Evolutionary conservation across 2,329 filamentous ascomycete species (phyloP).

Genomic region (Grosmannia clavigera): DNA sequence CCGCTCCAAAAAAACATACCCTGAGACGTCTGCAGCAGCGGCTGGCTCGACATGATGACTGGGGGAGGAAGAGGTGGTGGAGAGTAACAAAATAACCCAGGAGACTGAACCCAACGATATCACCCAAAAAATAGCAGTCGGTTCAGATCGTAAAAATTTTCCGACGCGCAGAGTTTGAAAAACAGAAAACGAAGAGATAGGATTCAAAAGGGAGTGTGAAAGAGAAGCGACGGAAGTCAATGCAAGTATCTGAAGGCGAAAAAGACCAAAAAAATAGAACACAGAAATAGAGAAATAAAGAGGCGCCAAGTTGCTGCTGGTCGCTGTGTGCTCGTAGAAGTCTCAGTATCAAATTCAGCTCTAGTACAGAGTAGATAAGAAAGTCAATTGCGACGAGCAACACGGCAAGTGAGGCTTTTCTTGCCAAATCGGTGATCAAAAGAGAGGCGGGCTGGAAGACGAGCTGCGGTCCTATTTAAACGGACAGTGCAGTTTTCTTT

Average conservation of each 20-base stretch:
- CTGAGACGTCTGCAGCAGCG: slow-evolving; percentile 85
- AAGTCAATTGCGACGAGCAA: not conserved
- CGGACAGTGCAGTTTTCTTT: not conserved
- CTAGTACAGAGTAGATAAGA: not conserved
- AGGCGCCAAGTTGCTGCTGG: not conserved
- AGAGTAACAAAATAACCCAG: not conserved
- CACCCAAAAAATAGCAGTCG: not conserved
- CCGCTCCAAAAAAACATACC: slow-evolving; percentile 39
- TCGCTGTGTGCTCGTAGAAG: not conserved
- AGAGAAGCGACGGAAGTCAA: not conserved
- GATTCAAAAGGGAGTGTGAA: not conserved
- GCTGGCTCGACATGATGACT: slow-evolving; percentile 77
- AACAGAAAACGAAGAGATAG: not conserved
- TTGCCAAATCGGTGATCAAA: not conserved
- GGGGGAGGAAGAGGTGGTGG: slow-evolving; percentile 6
- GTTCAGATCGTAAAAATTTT: too few species aligned
- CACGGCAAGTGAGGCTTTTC: not conserved
- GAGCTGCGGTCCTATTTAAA: not conserved
- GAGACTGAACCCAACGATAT: not conserved
- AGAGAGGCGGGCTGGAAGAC: not conserved
- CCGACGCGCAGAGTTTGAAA: too few species aligned
- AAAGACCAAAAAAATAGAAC: not conserved
- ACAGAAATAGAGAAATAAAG: not conserved
- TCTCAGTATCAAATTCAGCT: not conserved
- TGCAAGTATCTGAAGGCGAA: not conserved